These are phyloP conservation scores for Dipodascus albidus DNA, from an alignment of 805 yeast genomes.

Conservation along the genomic window DNA sequence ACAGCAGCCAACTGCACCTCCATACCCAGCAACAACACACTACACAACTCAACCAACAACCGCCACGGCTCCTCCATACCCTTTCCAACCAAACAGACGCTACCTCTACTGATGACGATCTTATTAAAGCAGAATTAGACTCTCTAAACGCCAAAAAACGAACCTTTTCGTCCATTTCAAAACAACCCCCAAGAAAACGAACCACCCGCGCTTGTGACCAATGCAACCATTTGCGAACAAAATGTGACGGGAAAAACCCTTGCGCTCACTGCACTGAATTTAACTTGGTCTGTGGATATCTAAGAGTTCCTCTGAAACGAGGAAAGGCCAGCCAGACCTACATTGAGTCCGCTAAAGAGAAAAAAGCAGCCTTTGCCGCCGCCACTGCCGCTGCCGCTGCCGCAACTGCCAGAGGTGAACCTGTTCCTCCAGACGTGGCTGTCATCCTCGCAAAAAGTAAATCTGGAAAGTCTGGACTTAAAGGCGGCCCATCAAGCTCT, in stretches of 20 bases:
- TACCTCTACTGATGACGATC: background rate
- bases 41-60: background rate
- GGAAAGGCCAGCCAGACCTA: constrained; percentile 31
- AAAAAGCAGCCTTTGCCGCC: constrained; percentile 9
- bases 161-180: background rate
- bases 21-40: too few relatives aligned
- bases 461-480: constrained; percentile 10
- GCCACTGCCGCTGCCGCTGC: constrained; percentile 2
- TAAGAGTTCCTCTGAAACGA: constrained; percentile 33
- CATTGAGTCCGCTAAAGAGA: constrained; percentile 5
- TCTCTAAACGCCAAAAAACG: background rate
- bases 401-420: constrained; percentile 36
- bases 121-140: background rate
- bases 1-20: background rate
- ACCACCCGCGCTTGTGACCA: constrained; percentile 34
- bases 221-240: constrained; percentile 36
- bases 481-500: background rate
- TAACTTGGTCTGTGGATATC: constrained; percentile 29
- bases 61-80: background rate
- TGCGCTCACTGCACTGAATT: constrained; percentile 21
- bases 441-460: constrained; percentile 90
- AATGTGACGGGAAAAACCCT: constrained; percentile 37
- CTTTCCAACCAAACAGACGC: background rate
- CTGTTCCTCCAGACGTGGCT: constrained; percentile 88
- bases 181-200: constrained; percentile 8